Percentiles rank a stretch among this genome's conserved stretches.
These are phyloP conservation scores for Ceriops tagal DNA, from an alignment of 345 rosid genomes.

Conservation along the genomic window DNA sequence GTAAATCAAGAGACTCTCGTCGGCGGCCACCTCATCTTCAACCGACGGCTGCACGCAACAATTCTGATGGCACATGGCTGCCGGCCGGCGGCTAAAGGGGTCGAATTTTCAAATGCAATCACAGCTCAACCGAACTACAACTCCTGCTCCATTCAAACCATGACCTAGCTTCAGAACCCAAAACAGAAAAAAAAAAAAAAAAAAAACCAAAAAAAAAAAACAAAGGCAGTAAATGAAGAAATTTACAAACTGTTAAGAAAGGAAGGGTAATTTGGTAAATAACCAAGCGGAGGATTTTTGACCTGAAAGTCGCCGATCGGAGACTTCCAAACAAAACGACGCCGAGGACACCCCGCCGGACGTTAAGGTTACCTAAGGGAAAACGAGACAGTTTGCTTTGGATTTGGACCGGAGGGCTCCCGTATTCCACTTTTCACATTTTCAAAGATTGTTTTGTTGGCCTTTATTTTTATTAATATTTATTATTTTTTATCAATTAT, in stretches of 20 bases:
- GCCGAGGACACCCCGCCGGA: neutral
- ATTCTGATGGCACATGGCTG: constrained; percentile 30
- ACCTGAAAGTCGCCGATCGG: too few species aligned
- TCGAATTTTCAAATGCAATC: neutral
- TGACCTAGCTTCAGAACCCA: neutral
- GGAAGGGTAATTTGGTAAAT: neutral
- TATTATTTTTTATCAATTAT: too few species aligned
- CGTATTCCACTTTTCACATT: neutral
- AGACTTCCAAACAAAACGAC: neutral
- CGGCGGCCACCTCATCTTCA: constrained; percentile 18
- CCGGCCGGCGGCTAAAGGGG: neutral
- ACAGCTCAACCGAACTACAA: neutral
- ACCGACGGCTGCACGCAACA: constrained; percentile 20
- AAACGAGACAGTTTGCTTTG: neutral
- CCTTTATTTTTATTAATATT: too few species aligned
- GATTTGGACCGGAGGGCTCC: neutral
- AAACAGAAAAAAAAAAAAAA: neutral
- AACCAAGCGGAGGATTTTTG: too few species aligned
- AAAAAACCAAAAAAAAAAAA: neutral
- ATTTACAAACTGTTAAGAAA: neutral
- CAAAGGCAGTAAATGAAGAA: neutral
- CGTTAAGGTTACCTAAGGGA: constrained; percentile 7
- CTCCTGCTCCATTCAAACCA: neutral
- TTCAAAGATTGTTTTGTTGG: neutral
- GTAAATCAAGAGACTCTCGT: constrained; percentile 25